Evolutionary conservation across 2,329 filamentous ascomycete species (phyloP).

Genomic region (Akanthomyces lecanii): DNA sequence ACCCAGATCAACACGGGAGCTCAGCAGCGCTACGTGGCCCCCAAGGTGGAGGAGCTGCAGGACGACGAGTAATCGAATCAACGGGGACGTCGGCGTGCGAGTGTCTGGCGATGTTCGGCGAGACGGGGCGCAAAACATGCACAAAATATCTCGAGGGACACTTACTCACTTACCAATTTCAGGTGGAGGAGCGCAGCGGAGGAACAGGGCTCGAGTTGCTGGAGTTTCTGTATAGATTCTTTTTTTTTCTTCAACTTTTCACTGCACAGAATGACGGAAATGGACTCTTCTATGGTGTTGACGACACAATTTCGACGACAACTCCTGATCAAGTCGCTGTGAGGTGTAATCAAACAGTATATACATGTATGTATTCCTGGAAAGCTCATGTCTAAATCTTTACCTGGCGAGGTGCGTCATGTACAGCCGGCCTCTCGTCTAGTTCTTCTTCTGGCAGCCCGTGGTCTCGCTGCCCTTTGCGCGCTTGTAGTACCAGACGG

Average conservation of each 20-base stretch:
- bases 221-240: constrained; percentile 9
- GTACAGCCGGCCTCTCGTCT: neutral
- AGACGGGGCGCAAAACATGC: neutral
- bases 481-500: constrained; percentile 53
- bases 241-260: neutral
- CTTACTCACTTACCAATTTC: neutral
- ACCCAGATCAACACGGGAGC: constrained; percentile 48
- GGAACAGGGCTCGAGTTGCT: neutral
- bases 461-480: constrained; percentile 29
- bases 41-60: constrained; percentile 49
- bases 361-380: neutral
- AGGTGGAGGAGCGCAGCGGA: neutral
- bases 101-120: neutral
- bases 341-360: neutral
- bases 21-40: constrained; percentile 47
- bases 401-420: neutral
- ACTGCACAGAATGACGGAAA: constrained; percentile 4
- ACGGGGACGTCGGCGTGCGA: neutral
- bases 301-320: neutral
- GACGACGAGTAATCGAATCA: constrained; percentile 40
- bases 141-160: neutral
- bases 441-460: constrained; percentile 1
- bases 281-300: neutral
- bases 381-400: neutral
- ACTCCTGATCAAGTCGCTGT: neutral